These are phyloP conservation scores for Dactylorhiza incarnata DNA, from an alignment of 106 monocot species.

Conservation along the genomic window DNA sequence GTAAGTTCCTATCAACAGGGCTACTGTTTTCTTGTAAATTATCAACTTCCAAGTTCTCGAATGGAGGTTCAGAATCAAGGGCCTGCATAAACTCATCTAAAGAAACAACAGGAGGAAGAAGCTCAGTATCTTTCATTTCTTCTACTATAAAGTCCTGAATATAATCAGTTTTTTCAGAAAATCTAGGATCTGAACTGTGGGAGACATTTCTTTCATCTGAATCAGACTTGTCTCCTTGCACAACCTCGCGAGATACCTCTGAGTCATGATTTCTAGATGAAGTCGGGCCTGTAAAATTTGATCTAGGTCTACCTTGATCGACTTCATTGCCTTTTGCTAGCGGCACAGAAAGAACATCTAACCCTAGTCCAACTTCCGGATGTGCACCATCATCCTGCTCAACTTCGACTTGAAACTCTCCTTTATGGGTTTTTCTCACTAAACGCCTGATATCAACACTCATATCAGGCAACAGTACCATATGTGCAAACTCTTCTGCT, in stretches of 20 bases:
- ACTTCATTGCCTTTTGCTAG: slow-evolving; percentile 24
- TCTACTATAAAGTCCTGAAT: slow-evolving; percentile 81
- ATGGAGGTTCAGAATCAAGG: slow-evolving; percentile 83
- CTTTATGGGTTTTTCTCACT: slow-evolving; percentile 98
- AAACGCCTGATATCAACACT: slow-evolving; percentile 68
- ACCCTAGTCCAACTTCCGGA: slow-evolving; percentile 46
- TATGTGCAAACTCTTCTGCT: slow-evolving; percentile 82
- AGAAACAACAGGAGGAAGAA: slow-evolving; percentile 70
- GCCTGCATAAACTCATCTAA: slow-evolving; percentile 92
- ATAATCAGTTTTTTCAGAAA: slow-evolving; percentile 53
- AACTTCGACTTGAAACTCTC: slow-evolving; percentile 86
- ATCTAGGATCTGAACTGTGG: slow-evolving; percentile 19
- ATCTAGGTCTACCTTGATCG: slow-evolving; percentile 13
- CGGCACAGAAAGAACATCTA: slow-evolving; percentile 22
- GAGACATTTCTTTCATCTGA: slow-evolving; percentile 15
- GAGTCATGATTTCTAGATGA: slow-evolving; percentile 5
- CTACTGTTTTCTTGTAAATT: slow-evolving; percentile 13
- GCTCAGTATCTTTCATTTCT: slow-evolving; percentile 48
- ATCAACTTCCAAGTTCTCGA: slow-evolving; percentile 41
- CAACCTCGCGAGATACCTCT: slow-evolving; percentile 4
- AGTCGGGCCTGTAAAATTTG: slow-evolving; percentile 1
- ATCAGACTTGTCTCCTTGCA: slow-evolving; percentile 16
- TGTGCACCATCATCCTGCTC: slow-evolving; percentile 57
- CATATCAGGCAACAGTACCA: slow-evolving; percentile 68
- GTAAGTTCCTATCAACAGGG: slow-evolving; percentile 14